Conservation (phyloP, 1,139 yeast genomes). For the Geotrichum australiense region DNA sequence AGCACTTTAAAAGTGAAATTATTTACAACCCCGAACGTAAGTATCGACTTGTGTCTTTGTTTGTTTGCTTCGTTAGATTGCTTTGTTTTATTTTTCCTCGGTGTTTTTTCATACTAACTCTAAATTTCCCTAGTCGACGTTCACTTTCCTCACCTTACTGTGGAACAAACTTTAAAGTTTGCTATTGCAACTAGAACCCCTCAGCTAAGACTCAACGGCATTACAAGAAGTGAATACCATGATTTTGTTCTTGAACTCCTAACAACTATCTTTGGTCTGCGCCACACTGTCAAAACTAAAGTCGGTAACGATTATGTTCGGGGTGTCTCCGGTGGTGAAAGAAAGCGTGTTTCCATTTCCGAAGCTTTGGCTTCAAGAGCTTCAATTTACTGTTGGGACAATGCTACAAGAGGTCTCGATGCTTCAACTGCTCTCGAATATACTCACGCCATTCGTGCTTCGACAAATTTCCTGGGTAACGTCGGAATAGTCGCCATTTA, state of each 20-base stretch:
- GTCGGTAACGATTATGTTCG: constrained; percentile 54
- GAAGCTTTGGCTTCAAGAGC: constrained; percentile 54
- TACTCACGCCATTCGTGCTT: constrained; percentile 51
- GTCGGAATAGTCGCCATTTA: constrained; percentile 51
- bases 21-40: constrained; percentile 47
- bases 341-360: constrained; percentile 53
- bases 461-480: constrained; percentile 46
- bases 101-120: constrained; percentile 35
- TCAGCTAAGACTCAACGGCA: constrained; percentile 41
- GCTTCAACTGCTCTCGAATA: constrained; percentile 63
- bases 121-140: constrained; percentile 35
- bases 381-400: constrained; percentile 59
- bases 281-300: constrained; percentile 45
- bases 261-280: constrained; percentile 49
- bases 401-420: constrained; percentile 64
- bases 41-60: constrained; percentile 5
- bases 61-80: constrained; percentile 21
- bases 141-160: constrained; percentile 56
- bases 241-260: constrained; percentile 42
- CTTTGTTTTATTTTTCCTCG: constrained; percentile 38
- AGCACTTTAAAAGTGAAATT: constrained; percentile 42
- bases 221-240: constrained; percentile 43
- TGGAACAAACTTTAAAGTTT: constrained; percentile 51
- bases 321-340: constrained; percentile 58
- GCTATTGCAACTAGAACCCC: constrained; percentile 55